phyloP scores from a whole-genome alignment of 2,329 filamentous ascomycete species.

The Albophoma yamanashiensis region DNA sequence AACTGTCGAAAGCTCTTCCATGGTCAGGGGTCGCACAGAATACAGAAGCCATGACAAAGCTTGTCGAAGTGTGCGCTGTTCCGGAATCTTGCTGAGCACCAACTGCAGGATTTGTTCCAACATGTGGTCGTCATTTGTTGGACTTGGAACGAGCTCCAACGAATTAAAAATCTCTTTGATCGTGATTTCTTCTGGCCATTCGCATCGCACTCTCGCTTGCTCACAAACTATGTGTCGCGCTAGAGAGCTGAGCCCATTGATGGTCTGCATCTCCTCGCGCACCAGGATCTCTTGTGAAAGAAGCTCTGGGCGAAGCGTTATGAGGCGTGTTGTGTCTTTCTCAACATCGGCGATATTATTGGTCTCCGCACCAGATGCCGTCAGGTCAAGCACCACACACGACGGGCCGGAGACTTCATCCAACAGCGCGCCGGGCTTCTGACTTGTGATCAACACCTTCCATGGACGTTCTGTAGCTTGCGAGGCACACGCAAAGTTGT shows the following conservation, averaged over 20 bases:
- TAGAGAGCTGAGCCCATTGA: background rate
- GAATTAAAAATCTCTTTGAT: background rate
- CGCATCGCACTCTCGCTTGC: background rate
- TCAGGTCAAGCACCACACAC: background rate
- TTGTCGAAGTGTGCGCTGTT: background rate
- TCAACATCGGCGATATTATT: background rate
- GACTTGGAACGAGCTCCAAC: background rate
- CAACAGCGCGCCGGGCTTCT: background rate
- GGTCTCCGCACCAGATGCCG: background rate
- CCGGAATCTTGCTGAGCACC: background rate
- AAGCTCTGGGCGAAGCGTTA: background rate
- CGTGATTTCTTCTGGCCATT: background rate
- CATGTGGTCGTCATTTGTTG: background rate
- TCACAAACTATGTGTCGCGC: background rate
- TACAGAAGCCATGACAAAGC: background rate
- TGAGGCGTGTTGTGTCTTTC: background rate
- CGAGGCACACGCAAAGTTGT: background rate
- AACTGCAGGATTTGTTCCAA: background rate
- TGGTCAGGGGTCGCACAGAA: background rate
- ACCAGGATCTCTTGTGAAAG: background rate
- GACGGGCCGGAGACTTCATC: background rate
- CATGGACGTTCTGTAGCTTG: background rate
- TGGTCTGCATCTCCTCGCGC: background rate
- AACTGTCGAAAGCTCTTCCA: background rate
- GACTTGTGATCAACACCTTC: background rate